phyloP scores from a whole-genome alignment of 2,329 filamentous ascomycete species.

The Huntiella bhutanensis region DNA sequence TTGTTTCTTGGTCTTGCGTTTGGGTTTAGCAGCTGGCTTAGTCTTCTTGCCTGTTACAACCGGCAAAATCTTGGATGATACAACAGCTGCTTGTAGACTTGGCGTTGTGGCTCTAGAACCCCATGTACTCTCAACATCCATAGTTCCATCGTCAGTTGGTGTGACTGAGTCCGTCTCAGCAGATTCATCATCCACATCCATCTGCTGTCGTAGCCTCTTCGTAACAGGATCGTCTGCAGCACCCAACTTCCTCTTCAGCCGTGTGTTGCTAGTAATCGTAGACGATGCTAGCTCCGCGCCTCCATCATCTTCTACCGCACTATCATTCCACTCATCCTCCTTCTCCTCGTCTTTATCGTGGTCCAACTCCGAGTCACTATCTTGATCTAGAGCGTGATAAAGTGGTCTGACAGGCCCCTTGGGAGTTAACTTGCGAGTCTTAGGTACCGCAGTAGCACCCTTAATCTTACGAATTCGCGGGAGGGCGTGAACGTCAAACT shows the following conservation, averaged over 20 bases:
- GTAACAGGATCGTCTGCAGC: slow-evolving; percentile 29
- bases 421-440: slow-evolving; percentile 31
- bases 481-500: slow-evolving; percentile 38
- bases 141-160: slow-evolving; percentile 22
- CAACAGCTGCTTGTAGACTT: slow-evolving; percentile 15
- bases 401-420: slow-evolving; percentile 55
- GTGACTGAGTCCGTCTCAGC: slow-evolving; percentile 45
- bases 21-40: slow-evolving; percentile 28
- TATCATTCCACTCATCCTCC: slow-evolving; percentile 29
- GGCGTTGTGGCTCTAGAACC: slow-evolving; percentile 30
- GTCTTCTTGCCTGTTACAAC: slow-evolving; percentile 32
- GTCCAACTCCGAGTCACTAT: slow-evolving; percentile 60
- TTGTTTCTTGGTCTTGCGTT: slow-evolving; percentile 66
- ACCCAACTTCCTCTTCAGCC: slow-evolving; percentile 58
- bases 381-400: slow-evolving; percentile 36
- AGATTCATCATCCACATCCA: slow-evolving; percentile 61
- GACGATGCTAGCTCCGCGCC: slow-evolving; percentile 57
- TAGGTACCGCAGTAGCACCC: slow-evolving; percentile 16
- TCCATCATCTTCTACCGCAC: slow-evolving; percentile 39
- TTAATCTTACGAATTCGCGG: slow-evolving; percentile 59
- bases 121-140: slow-evolving; percentile 27
- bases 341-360: slow-evolving; percentile 54
- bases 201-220: slow-evolving; percentile 43
- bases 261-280: slow-evolving; percentile 29
- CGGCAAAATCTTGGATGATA: slow-evolving; percentile 20